Evolutionary conservation across 2,329 filamentous ascomycete species (phyloP).

Genomic region (Sporothrix variecibatus): DNA sequence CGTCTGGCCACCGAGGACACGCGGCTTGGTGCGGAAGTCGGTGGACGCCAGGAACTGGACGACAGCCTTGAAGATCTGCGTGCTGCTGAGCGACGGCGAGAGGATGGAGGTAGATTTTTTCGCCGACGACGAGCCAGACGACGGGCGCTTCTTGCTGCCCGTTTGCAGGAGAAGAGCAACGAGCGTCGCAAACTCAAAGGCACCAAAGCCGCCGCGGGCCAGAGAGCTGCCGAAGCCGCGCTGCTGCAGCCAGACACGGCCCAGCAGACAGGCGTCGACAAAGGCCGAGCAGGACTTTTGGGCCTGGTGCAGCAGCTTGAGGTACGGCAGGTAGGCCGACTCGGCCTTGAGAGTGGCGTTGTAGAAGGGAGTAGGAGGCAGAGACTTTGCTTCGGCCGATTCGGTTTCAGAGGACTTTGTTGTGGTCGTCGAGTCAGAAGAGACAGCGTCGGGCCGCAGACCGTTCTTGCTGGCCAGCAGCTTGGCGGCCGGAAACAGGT

Average conservation of each 20-base stretch:
- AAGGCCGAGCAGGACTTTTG: slow-evolving; percentile 72
- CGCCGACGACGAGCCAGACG: slow-evolving; percentile 42
- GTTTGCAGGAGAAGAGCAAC: slow-evolving; percentile 77
- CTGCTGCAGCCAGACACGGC: slow-evolving; percentile 85
- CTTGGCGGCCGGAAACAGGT: slow-evolving; percentile 70
- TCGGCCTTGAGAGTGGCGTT: slow-evolving; percentile 84
- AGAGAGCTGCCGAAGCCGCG: slow-evolving; percentile 73
- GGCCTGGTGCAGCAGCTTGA: slow-evolving; percentile 72
- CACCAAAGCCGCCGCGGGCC: slow-evolving; percentile 81
- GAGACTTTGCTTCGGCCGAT: slow-evolving; percentile 44
- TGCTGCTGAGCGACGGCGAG: slow-evolving; percentile 80
- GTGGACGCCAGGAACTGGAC: slow-evolving; percentile 81
- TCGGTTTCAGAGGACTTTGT: slow-evolving; percentile 32
- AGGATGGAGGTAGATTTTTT: slow-evolving; percentile 49
- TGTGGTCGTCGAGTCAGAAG: slow-evolving; percentile 41
- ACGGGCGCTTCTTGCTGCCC: slow-evolving; percentile 52
- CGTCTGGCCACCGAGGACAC: slow-evolving; percentile 52
- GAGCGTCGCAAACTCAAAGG: slow-evolving; percentile 86
- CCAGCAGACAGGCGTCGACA: slow-evolving; percentile 81
- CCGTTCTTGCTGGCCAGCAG: slow-evolving; percentile 70
- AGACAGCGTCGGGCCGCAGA: slow-evolving; percentile 57
- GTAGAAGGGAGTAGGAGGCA: slow-evolving; percentile 74
- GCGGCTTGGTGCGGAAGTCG: slow-evolving; percentile 69
- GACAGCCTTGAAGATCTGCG: slow-evolving; percentile 91
- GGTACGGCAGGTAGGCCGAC: slow-evolving; percentile 69